Evolutionary conservation across 2,329 filamentous ascomycete genomes (phyloP).

Genomic region (Microsporum ferrugineum): DNA sequence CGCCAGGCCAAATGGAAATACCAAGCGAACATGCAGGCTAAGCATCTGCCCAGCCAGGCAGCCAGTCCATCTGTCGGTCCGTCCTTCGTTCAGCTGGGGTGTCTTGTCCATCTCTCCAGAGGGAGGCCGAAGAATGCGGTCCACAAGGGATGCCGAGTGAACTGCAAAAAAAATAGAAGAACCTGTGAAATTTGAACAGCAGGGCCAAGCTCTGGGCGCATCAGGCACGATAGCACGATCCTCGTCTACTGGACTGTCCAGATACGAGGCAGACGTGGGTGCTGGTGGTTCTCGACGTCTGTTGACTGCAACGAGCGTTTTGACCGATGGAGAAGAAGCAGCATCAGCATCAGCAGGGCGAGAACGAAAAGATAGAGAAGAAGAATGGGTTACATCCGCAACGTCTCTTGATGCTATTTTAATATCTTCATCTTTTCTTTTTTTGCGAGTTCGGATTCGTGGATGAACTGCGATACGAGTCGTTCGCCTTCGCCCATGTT

Average conservation of each 20-base stretch:
- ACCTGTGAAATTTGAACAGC: neutral
- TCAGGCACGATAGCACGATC: neutral
- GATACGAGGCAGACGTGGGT: neutral
- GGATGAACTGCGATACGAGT: neutral
- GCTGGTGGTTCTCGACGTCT: neutral
- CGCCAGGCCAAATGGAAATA: neutral
- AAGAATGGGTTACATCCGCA: neutral
- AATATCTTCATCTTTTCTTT: neutral
- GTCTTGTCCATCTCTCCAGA: neutral
- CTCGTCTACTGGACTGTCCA: neutral
- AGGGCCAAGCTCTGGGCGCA: neutral
- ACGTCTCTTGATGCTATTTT: neutral
- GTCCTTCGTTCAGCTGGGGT: neutral
- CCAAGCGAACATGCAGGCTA: slow-evolving; percentile 1
- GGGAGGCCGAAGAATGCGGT: slow-evolving; percentile 1
- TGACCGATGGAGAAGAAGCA: neutral
- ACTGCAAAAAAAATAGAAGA: neutral
- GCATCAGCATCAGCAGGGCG: neutral
- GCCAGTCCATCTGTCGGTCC: neutral
- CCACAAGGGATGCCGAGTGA: neutral
- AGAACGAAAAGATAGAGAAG: neutral
- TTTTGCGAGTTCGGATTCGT: neutral
- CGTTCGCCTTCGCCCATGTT: neutral
- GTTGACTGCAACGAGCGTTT: neutral
- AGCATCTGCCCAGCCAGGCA: slow-evolving; percentile 1